Evolutionary conservation across 2,329 filamentous ascomycete species (phyloP), one percentile per base, ranked within the genome.

Genomic region (Diaporthe sp.): DNA sequence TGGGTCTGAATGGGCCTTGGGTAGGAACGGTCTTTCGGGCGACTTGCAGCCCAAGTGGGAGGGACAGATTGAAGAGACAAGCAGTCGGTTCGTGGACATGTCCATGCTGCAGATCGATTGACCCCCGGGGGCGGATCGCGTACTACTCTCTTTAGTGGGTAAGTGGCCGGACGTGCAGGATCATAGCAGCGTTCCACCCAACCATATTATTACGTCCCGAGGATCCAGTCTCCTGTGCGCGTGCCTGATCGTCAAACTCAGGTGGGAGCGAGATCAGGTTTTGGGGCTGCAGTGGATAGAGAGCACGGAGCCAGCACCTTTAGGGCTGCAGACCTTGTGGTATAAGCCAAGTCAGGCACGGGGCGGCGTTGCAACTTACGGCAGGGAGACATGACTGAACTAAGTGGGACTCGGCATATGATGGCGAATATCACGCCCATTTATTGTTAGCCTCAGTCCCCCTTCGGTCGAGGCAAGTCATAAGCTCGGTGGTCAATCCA

Each of bases 201-300:
- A 39, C 31, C 65, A 53, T 68, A 28, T 39, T 13, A 53, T 53
- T 39, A 39, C 22, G 65, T 53, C 46, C 65, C 34, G 22, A 25
- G 31, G 22, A 25, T 51, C 46, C 65, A 68, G 49, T 28, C 49
- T 53, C 65, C 65, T 70, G 49, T 70, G 65, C 65, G 65, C 65
- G 34, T 70, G 65, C 49, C 65, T 55, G 65, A 70, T 70, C 65
- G 65, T 42, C 65, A 70, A 70, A 42, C 49, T 17, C 17, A 22
- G n/a, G n/a, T 55, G 17, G 65, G 65, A 19, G 65, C 65, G 34
- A 70, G 65, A 70, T 70, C 65, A 70, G 65, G 65, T 70, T 70
- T 70, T 70, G 46, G 46, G 25, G 65, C 65, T 55, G 46, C 31
- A 53, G 49, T 37, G 46, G 46, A 53, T 65, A 39, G 39, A 65